A percentile compares a stretch with the other conserved stretches of the same genome.
Evolutionary conservation across 2,329 filamentous ascomycete genomes (phyloP).

Genomic region (Curvularia verruculosa): DNA sequence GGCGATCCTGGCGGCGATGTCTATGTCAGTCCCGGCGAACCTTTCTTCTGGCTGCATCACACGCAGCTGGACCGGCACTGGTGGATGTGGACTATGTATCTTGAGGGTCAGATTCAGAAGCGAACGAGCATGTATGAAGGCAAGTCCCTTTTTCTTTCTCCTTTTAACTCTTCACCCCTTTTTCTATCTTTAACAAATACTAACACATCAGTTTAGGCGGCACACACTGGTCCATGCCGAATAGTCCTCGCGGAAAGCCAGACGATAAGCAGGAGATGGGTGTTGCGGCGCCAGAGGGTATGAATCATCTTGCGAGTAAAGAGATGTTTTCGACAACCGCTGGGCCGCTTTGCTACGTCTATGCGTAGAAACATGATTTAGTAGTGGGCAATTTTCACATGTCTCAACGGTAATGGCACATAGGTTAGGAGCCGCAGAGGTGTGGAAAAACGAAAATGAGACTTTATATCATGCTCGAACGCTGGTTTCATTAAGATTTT

Average conservation of each 20-base stretch:
- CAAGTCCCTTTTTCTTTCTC: background rate
- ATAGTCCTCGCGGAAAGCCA: slow-evolving; percentile 13
- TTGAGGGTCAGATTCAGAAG: background rate
- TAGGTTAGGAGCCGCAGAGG: background rate
- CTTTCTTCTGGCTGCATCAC: background rate
- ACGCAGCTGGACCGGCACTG: background rate
- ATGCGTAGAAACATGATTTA: slow-evolving; percentile 23
- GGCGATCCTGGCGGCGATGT: background rate
- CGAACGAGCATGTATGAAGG: background rate
- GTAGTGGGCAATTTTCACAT: too few relatives aligned
- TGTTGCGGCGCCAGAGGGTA: slow-evolving; percentile 32
- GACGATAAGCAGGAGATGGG: slow-evolving; percentile 37
- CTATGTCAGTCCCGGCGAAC: background rate
- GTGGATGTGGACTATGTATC: background rate
- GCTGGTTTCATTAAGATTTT: slow-evolving; percentile 1
- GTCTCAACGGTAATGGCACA: too few relatives aligned
- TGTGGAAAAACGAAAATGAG: background rate
- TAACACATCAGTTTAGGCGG: background rate
- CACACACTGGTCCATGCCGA: background rate
- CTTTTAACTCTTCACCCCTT: background rate
- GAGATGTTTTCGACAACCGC: slow-evolving; percentile 39
- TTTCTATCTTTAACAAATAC: background rate
- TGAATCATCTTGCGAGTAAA: slow-evolving; percentile 31
- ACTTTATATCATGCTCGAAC: background rate
- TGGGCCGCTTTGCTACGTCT: slow-evolving; percentile 45